Evolutionary conservation across 441 rosid genomes (phyloP).

Genomic region (Theobroma grandiflorum): DNA sequence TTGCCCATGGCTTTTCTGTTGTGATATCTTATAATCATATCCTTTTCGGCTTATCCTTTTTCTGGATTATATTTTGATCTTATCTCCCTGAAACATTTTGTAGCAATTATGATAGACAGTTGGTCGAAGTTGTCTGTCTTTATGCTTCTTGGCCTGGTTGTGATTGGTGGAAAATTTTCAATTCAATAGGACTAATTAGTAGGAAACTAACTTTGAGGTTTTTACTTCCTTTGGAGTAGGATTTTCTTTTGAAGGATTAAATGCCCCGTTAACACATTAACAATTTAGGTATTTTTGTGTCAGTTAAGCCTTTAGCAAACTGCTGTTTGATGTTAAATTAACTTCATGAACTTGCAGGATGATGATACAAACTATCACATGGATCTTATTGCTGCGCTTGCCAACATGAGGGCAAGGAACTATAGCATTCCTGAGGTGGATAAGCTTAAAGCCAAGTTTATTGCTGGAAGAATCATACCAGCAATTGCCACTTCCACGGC

Average conservation of each 20-base stretch:
- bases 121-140: background rate
- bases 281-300: background rate
- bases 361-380: conserved; percentile 95
- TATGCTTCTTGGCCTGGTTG: background rate
- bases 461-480: conserved; percentile 97
- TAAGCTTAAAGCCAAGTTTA: conserved; percentile 96
- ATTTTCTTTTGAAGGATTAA: background rate
- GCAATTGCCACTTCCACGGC: conserved; percentile 98
- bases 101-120: background rate
- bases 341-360: conserved; percentile 54
- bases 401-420: conserved; percentile 99
- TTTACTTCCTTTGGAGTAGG: background rate
- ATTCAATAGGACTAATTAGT: background rate
- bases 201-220: background rate
- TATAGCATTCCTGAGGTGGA: conserved; percentile 94
- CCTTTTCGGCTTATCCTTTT: background rate
- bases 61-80: background rate
- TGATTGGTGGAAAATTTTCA: background rate
- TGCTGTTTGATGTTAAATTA: background rate
- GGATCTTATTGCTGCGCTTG: conserved; percentile 95
- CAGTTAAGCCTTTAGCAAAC: background rate
- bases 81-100: background rate
- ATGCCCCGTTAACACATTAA: background rate
- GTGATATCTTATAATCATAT: background rate
- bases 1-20: conserved; percentile 11